Conservation (phyloP, 1,284 basidiomycete genomes). For the Vanrija sp. region DNA sequence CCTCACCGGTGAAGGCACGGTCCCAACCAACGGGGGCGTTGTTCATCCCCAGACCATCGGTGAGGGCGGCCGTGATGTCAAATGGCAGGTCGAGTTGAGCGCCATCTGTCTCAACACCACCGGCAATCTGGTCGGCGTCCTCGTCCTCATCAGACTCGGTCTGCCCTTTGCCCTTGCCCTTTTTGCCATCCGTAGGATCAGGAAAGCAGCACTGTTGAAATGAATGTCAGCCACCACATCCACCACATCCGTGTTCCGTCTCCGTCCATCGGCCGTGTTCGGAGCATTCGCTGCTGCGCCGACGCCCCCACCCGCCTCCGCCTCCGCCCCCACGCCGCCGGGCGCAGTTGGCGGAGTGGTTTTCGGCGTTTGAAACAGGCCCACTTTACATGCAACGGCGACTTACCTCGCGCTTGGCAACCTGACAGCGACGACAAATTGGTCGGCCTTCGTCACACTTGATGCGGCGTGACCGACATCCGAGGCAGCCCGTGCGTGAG, state of each 20-base stretch:
- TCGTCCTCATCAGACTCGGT: slow-evolving; percentile 7
- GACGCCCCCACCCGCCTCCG: neutral
- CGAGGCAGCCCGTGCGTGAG: slow-evolving; percentile 43
- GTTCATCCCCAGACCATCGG: slow-evolving; percentile 11
- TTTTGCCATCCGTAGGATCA: slow-evolving; percentile 19
- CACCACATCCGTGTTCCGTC: neutral
- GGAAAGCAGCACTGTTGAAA: slow-evolving; percentile 31
- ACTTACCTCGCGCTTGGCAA: slow-evolving; percentile 42
- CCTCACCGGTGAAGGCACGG: slow-evolving; percentile 3
- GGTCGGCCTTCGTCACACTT: slow-evolving; percentile 46
- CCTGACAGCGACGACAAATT: slow-evolving; percentile 38
- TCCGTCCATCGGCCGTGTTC: neutral
- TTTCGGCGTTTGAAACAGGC: neutral
- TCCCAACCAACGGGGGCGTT: slow-evolving; percentile 9
- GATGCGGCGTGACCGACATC: slow-evolving; percentile 41
- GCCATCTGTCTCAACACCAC: neutral
- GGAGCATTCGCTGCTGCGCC: neutral
- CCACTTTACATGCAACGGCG: neutral
- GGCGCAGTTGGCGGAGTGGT: neutral
- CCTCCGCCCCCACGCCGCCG: neutral
- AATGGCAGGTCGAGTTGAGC: neutral
- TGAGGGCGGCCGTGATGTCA: slow-evolving; percentile 8
- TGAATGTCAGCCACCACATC: neutral
- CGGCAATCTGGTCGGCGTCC: neutral
- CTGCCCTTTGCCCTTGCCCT: slow-evolving; percentile 7